Percentiles rank a stretch among this genome's conserved stretches.
These are phyloP conservation scores for Vigna radiata DNA, from an alignment of 306 rosid species.

Conservation along the genomic window DNA sequence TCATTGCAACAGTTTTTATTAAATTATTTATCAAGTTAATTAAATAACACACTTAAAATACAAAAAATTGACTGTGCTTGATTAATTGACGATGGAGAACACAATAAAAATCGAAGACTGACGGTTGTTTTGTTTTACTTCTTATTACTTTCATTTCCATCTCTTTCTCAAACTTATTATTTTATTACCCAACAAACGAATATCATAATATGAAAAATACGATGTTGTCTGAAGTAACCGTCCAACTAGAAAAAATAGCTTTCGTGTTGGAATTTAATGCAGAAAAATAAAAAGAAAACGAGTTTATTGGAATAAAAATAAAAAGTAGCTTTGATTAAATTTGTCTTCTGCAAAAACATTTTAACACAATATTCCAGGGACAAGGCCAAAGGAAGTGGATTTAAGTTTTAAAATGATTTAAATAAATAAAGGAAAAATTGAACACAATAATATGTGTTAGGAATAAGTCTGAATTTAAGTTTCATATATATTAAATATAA, in stretches of 20 bases:
- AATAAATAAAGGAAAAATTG: too few species aligned
- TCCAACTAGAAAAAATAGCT: conserved; percentile 19
- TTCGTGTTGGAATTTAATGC: conserved; percentile 37
- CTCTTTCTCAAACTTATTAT: background rate
- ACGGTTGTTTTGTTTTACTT: conserved; percentile 36
- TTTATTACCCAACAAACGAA: background rate
- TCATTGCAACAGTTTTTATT: background rate
- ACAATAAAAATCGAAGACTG: conserved; percentile 31
- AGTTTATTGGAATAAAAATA: conserved; percentile 4
- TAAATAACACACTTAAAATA: background rate
- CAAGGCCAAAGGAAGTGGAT: conserved; percentile 14
- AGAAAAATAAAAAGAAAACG: background rate
- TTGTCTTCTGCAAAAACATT: conserved; percentile 38
- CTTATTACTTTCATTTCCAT: background rate
- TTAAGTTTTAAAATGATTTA: too few species aligned
- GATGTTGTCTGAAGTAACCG: conserved; percentile 14
- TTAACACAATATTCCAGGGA: conserved; percentile 37
- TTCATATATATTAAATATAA: too few species aligned
- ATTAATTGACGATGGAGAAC: background rate
- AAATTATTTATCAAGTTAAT: too few species aligned
- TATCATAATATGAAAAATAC: background rate
- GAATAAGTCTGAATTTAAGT: too few species aligned
- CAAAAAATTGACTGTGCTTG: background rate
- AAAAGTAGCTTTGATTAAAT: conserved; percentile 35
- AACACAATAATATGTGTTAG: too few species aligned